phyloP scores from a whole-genome alignment of 2,329 filamentous ascomycete genomes.

The Claviceps monticola region DNA sequence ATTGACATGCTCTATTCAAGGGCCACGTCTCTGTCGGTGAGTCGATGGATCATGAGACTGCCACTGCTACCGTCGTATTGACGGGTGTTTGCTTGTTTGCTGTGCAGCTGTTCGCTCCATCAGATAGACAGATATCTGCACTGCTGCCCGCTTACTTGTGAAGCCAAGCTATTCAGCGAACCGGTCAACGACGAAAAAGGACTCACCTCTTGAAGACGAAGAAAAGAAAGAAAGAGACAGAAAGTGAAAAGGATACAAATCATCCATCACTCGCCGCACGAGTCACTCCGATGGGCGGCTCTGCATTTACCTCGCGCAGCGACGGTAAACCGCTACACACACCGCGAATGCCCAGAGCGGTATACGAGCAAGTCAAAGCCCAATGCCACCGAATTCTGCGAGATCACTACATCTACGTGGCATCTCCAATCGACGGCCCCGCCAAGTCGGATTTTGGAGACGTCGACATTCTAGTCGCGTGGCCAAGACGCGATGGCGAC shows the following conservation, averaged over 20 bases:
- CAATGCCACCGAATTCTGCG: constrained; percentile 32
- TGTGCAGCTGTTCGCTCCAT: too few species aligned
- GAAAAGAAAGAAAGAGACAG: neutral
- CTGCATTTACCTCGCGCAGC: constrained; percentile 35
- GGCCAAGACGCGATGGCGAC: constrained; percentile 11
- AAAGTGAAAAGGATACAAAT: neutral
- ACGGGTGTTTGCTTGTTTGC: too few species aligned
- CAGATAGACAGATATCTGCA: too few species aligned
- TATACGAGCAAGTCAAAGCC: constrained; percentile 41
- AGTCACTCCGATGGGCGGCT: constrained; percentile 49
- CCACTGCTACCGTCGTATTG: too few species aligned
- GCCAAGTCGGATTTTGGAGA: constrained; percentile 58
- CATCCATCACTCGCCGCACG: neutral
- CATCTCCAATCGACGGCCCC: constrained; percentile 52
- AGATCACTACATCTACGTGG: constrained; percentile 39
- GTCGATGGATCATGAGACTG: too few species aligned
- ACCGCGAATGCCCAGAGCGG: constrained; percentile 47
- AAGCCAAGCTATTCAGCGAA: neutral
- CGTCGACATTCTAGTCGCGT: constrained; percentile 52
- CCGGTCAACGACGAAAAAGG: too few species aligned
- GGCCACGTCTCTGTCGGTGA: too few species aligned
- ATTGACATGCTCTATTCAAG: too few species aligned
- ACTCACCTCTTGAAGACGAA: neutral
- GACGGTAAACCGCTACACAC: constrained; percentile 36
- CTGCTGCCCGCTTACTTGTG: too few species aligned